Evolutionary conservation across 192 early-diverging fungal genomes (phyloP).

Genomic region (Phycomyces nitens): DNA sequence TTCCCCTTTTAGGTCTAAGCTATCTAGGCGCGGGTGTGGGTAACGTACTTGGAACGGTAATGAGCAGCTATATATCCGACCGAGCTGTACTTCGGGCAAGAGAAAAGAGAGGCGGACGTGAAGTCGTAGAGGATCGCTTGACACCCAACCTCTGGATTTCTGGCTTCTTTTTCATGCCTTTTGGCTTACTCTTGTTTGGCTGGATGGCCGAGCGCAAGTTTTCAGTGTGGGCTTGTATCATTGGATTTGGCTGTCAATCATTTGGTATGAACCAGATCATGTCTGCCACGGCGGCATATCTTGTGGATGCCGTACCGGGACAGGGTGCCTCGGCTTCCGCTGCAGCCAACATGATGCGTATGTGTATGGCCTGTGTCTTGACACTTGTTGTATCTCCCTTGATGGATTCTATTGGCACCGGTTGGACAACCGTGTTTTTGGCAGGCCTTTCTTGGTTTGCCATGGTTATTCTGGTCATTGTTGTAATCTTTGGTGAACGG

Average conservation of each 20-base stretch:
- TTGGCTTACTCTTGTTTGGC: slow-evolving; percentile 44
- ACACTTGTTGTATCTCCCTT: slow-evolving; percentile 39
- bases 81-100: slow-evolving; percentile 32
- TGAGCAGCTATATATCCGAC: slow-evolving; percentile 42
- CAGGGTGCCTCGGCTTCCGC: slow-evolving; percentile 45
- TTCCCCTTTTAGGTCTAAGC: slow-evolving; percentile 23
- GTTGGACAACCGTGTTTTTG: slow-evolving; percentile 35
- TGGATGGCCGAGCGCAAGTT: slow-evolving; percentile 37
- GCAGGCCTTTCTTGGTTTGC: slow-evolving; percentile 30
- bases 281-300: slow-evolving; percentile 38
- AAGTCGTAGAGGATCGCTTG: slow-evolving; percentile 41
- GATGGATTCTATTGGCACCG: slow-evolving; percentile 39
- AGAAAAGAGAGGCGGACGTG: slow-evolving; percentile 30
- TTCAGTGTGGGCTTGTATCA: slow-evolving; percentile 35
- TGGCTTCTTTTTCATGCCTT: slow-evolving; percentile 39
- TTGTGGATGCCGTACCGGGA: slow-evolving; percentile 45
- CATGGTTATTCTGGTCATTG: slow-evolving; percentile 31
- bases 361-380: slow-evolving; percentile 40
- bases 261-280: slow-evolving; percentile 48
- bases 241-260: slow-evolving; percentile 46
- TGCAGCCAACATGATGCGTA: slow-evolving; percentile 42
- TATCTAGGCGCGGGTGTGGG: slow-evolving; percentile 43
- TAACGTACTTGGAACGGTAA: slow-evolving; percentile 38
- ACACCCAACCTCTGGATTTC: slow-evolving; percentile 40
- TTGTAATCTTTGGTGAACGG: slow-evolving; percentile 34